phyloP scores from a whole-genome alignment of 2,329 filamentous ascomycete genomes.

The Ustulina deusta region DNA sequence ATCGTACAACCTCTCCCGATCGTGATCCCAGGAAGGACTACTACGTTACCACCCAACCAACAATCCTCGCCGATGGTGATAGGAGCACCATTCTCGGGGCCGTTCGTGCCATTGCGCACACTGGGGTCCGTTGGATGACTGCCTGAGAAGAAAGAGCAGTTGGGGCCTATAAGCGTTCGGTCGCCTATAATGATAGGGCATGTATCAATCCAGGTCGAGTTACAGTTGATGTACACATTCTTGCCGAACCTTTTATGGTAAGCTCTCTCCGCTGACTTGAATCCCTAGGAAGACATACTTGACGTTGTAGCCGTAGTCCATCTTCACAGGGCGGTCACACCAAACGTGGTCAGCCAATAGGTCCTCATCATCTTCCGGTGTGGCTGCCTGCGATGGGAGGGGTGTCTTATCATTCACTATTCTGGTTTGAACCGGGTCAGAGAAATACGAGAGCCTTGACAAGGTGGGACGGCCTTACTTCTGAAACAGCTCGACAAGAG shows the following conservation, averaged over 20 bases:
- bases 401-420: slow-evolving; percentile 71
- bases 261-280: slow-evolving; percentile 27
- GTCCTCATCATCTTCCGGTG: slow-evolving; percentile 72
- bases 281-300: slow-evolving; percentile 53
- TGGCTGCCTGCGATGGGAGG: slow-evolving; percentile 69
- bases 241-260: slow-evolving; percentile 65
- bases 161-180: slow-evolving; percentile 82
- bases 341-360: slow-evolving; percentile 74
- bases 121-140: slow-evolving; percentile 82
- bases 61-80: slow-evolving; percentile 84
- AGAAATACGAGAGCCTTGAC: slow-evolving; percentile 5
- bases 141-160: slow-evolving; percentile 79
- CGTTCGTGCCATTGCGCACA: slow-evolving; percentile 77
- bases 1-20: slow-evolving; percentile 80
- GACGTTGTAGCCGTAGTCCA: slow-evolving; percentile 84
- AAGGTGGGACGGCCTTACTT: slow-evolving; percentile 64
- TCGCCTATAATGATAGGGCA: slow-evolving; percentile 79
- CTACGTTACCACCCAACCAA: slow-evolving; percentile 80
- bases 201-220: slow-evolving; percentile 82
- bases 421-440: slow-evolving; percentile 55
- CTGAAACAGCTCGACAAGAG: slow-evolving; percentile 75
- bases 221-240: slow-evolving; percentile 80
- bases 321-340: slow-evolving; percentile 75
- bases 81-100: slow-evolving; percentile 79
- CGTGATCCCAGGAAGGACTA: slow-evolving; percentile 79